A percentile compares a stretch with the other conserved stretches of the same genome.
These are phyloP conservation scores for Ogataea nakhonphanomensis DNA, from an alignment of 805 yeast genomes.

Conservation along the genomic window DNA sequence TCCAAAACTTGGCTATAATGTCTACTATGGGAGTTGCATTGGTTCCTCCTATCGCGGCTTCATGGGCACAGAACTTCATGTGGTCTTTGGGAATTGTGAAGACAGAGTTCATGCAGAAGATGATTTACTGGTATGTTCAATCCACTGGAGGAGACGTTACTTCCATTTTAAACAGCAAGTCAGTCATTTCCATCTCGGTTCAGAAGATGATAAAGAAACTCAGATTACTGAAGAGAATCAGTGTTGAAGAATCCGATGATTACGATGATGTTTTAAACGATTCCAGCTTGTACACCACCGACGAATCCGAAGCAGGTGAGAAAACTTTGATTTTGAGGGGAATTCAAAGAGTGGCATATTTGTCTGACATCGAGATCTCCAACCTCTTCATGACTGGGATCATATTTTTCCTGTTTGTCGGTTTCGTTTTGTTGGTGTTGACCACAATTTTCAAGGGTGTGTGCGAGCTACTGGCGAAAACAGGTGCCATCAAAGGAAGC, in stretches of 20 bases:
- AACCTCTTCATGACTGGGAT: conserved; percentile 83
- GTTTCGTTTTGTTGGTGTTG: conserved; percentile 53
- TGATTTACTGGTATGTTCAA: conserved; percentile 92
- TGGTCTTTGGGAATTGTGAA: conserved; percentile 94
- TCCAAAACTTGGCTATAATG: conserved; percentile 88
- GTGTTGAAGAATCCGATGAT: conserved; percentile 40
- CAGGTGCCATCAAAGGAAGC: conserved; percentile 56
- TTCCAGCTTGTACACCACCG: conserved; percentile 56
- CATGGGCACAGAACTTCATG: conserved; percentile 95
- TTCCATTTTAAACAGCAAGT: conserved; percentile 61
- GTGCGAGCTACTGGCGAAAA: conserved; percentile 58
- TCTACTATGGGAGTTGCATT: conserved; percentile 92
- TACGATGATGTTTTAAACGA: conserved; percentile 45
- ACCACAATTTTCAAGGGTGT: conserved; percentile 64
- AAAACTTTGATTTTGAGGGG: conserved; percentile 85
- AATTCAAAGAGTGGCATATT: conserved; percentile 83
- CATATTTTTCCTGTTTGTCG: conserved; percentile 76
- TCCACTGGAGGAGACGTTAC: conserved; percentile 90
- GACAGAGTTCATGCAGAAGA: conserved; percentile 70
- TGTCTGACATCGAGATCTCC: conserved; percentile 83
- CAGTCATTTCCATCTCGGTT: conserved; percentile 77
- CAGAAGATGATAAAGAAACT: conserved; percentile 44
- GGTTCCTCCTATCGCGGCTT: conserved; percentile 95
- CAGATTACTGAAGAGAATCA: conserved; percentile 35
- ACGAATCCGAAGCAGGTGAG: conserved; percentile 62